phyloP scores from a whole-genome alignment of 345 rosid genomes.

The Litchi chinensis region DNA sequence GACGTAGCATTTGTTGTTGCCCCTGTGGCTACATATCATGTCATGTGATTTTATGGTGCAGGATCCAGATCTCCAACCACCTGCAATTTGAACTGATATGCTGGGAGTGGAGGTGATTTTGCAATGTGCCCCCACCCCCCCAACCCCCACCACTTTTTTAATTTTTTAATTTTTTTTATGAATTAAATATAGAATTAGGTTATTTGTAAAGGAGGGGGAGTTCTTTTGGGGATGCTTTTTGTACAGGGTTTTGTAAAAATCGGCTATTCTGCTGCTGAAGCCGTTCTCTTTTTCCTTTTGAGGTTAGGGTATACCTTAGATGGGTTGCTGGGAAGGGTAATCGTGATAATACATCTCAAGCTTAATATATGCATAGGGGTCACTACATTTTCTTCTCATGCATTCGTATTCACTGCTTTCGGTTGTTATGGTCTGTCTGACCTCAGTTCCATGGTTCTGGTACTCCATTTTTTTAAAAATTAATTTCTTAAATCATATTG shows the following conservation, averaged over 20 bases:
- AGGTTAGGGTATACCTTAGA: background rate
- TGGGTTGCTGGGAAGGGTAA: too few species aligned
- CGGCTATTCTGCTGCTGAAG: background rate
- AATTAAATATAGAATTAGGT: background rate
- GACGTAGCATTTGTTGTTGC: background rate
- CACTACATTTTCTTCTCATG: too few species aligned
- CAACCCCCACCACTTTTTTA: too few species aligned
- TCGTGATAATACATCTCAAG: too few species aligned
- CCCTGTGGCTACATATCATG: background rate
- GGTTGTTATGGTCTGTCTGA: background rate
- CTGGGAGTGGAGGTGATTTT: background rate
- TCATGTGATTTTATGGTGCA: conserved; percentile 8
- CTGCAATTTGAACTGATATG: conserved; percentile 5
- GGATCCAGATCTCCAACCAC: conserved; percentile 13
- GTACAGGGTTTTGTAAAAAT: background rate
- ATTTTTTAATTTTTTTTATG: too few species aligned
- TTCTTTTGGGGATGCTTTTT: background rate
- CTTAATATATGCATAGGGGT: too few species aligned
- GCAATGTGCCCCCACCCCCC: background rate
- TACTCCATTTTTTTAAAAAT: too few species aligned
- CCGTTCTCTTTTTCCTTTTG: too few species aligned
- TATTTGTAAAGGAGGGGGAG: background rate
- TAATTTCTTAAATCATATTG: too few species aligned
- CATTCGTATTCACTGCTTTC: too few species aligned
- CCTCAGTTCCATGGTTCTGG: too few species aligned